A percentile compares a stretch with the other conserved stretches of the same genome.
phyloP scores from a whole-genome alignment of 352 stramenopile genomes.

The Globisporangium echinulatum region DNA sequence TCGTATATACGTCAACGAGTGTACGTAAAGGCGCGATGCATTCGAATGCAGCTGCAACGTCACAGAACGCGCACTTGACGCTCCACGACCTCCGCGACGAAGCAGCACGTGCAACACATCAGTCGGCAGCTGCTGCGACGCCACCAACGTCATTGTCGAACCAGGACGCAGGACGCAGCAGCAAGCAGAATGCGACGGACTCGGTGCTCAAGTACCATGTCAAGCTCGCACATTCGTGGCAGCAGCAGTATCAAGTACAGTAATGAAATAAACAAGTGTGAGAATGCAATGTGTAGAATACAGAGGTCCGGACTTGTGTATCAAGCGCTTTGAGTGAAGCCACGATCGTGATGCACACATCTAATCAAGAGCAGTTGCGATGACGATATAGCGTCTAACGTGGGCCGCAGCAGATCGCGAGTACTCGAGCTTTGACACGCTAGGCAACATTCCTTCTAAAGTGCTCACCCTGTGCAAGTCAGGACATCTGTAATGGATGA shows the following conservation, averaged over 20 bases:
- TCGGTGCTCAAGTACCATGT: conserved; percentile 50
- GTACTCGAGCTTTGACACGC: too few relatives aligned
- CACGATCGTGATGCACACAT: too few relatives aligned
- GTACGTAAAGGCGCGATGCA: background rate
- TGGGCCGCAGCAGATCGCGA: too few relatives aligned
- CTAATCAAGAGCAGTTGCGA: too few relatives aligned
- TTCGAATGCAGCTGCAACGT: conserved; percentile 5
- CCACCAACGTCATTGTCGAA: background rate
- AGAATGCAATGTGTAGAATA: too few relatives aligned
- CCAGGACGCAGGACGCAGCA: conserved; percentile 10
- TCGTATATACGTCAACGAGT: conserved; percentile 19
- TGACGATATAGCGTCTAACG: too few relatives aligned
- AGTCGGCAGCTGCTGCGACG: background rate
- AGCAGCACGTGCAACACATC: background rate
- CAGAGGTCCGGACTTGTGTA: background rate
- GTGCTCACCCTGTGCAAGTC: too few relatives aligned
- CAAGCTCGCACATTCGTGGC: conserved; percentile 58
- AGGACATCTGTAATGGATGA: too few relatives aligned
- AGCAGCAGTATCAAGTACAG: conserved; percentile 20
- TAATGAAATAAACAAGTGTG: conserved; percentile 1
- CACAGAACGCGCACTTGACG: conserved; percentile 12
- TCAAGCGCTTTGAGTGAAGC: too few relatives aligned
- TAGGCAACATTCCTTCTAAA: too few relatives aligned
- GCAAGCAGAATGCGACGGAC: conserved; percentile 10
- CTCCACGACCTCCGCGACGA: conserved; percentile 18